These are phyloP conservation scores for Populus hybrid DNA, from an alignment of 441 rosid species.

Conservation along the genomic window DNA sequence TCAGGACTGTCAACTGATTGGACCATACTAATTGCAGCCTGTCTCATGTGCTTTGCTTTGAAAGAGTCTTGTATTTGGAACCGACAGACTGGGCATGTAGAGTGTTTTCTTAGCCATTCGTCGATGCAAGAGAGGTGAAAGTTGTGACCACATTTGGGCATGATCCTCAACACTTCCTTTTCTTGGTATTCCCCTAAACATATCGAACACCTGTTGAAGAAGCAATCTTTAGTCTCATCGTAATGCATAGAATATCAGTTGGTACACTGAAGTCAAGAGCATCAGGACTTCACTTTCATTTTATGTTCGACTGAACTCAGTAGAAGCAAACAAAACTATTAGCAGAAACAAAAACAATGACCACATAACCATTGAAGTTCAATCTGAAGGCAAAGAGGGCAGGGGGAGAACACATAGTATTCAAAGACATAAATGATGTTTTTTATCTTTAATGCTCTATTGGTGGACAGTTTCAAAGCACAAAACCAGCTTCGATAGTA, in stretches of 20 bases:
- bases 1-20: slow-evolving; percentile 26
- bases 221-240: not conserved
- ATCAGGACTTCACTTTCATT: not conserved
- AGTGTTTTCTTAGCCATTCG: slow-evolving; percentile 57
- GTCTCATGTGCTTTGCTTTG: slow-evolving; percentile 28
- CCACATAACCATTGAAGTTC: not conserved
- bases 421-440: not conserved
- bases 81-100: slow-evolving; percentile 71
- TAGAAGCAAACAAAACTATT: not conserved
- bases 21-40: slow-evolving; percentile 19
- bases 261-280: not conserved
- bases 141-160: slow-evolving; percentile 69
- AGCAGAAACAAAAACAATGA: not conserved
- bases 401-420: not conserved
- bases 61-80: slow-evolving; percentile 35
- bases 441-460: not conserved
- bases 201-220: slow-evolving; percentile 47
- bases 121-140: slow-evolving; percentile 68
- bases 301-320: not conserved
- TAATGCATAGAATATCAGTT: not conserved
- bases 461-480: not conserved
- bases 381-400: not conserved
- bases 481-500: not conserved
- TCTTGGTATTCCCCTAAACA: slow-evolving; percentile 71
- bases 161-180: slow-evolving; percentile 52